Conservation (phyloP, 75 land plant species). For the Adiantum capillusveneris region DNA sequence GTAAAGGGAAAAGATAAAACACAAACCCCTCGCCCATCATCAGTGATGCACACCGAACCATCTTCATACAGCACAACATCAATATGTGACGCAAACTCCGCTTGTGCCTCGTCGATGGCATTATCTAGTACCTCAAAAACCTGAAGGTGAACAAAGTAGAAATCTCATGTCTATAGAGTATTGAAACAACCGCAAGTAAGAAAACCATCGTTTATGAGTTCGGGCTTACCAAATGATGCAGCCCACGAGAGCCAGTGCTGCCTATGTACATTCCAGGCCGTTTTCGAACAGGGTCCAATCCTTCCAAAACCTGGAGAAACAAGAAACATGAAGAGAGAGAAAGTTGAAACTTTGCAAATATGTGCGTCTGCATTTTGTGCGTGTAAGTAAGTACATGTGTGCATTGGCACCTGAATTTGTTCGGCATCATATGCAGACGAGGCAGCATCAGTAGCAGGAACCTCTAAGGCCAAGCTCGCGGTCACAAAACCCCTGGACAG, state of each 20-base stretch:
- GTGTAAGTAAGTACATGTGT: neutral
- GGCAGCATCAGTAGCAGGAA: slow-evolving; percentile 31
- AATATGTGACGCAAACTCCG: slow-evolving; percentile 72
- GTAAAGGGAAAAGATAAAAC: neutral
- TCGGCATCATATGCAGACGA: slow-evolving; percentile 71
- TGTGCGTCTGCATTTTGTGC: neutral
- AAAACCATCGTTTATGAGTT: too few species aligned
- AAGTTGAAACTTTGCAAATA: too few species aligned
- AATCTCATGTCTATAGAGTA: too few species aligned
- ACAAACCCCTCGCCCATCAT: slow-evolving; percentile 97
- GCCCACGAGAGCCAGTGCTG: slow-evolving; percentile 93
- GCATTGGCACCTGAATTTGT: slow-evolving; percentile 69
- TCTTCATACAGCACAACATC: slow-evolving; percentile 68
- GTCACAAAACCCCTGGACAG: slow-evolving; percentile 37
- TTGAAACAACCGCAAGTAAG: too few species aligned
- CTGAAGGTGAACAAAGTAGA: too few species aligned
- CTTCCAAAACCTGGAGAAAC: slow-evolving; percentile 72
- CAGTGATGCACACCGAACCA: slow-evolving; percentile 80
- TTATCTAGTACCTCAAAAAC: slow-evolving; percentile 99
- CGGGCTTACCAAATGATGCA: slow-evolving; percentile 85
- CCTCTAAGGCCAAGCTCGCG: slow-evolving; percentile 38
- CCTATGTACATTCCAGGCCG: slow-evolving; percentile 99
- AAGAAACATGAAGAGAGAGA: neutral
- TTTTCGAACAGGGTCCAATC: slow-evolving; percentile 90
- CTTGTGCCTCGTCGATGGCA: slow-evolving; percentile 97